phyloP scores from a whole-genome alignment of 306 rosid species.

The Dicorynia guianensis region DNA sequence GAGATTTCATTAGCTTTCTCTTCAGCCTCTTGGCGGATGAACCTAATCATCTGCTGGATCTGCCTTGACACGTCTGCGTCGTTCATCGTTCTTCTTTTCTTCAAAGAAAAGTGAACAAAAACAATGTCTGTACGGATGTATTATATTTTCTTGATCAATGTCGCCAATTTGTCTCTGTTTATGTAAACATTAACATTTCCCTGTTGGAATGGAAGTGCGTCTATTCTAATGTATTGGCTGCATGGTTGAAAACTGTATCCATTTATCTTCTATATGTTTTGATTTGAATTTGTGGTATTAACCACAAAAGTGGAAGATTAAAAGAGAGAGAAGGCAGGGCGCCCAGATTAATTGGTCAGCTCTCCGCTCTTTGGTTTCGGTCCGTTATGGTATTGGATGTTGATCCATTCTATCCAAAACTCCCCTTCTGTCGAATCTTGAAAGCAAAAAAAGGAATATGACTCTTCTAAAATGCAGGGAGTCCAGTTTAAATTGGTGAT shows the following conservation, averaged over 20 bases:
- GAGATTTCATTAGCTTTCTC: conserved; percentile 79
- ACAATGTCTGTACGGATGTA: too few relatives aligned
- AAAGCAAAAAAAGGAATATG: too few relatives aligned
- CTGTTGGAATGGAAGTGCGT: background rate
- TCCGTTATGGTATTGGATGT: conserved; percentile 7
- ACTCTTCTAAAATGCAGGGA: too few relatives aligned
- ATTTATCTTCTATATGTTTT: background rate
- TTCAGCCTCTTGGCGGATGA: conserved; percentile 83
- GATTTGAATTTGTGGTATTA: too few relatives aligned
- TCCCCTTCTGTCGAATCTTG: background rate
- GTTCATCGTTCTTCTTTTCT: conserved; percentile 55
- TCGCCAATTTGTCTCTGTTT: too few relatives aligned
- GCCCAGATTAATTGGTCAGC: background rate
- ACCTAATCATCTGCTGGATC: conserved; percentile 81
- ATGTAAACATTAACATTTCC: too few relatives aligned
- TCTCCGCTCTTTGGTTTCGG: background rate
- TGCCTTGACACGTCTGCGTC: conserved; percentile 74
- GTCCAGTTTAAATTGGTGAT: too few relatives aligned
- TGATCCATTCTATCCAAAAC: conserved; percentile 10
- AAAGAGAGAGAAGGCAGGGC: background rate
- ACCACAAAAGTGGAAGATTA: background rate
- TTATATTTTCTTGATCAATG: too few relatives aligned
- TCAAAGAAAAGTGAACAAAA: too few relatives aligned
- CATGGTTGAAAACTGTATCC: background rate
- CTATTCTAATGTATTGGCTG: background rate